Base-by-base conservation (phyloP, 2,329 filamentous ascomycete species). In the Canariomyces notabilis region DNA sequence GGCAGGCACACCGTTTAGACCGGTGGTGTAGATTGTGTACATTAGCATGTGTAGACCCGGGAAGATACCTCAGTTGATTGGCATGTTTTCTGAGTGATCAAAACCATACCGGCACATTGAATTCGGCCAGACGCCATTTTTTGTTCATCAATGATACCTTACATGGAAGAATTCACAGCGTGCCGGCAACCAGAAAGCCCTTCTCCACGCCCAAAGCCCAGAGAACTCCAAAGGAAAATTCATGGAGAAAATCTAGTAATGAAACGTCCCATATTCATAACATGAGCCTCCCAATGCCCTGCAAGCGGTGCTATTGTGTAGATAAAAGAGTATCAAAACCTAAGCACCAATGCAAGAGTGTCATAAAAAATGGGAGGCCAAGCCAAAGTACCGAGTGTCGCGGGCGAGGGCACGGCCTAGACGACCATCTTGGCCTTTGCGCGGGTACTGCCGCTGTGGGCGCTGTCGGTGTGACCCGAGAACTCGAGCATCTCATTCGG, bases 381-480 rank as follows among this genome's bases (percentile, higher is more conserved):
- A n/a, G 4, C 18, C 4, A 14, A 4, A 8, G 26, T 11, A 9
- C 26, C 26, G 26, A 4, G 29, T 20, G 23, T 19, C 18, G 23
- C 29, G 39, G 15, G n/a, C 8, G 36, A 18, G 11, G 9, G 9
- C 14, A 29, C 26, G 7, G 26, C 31, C 75, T 85, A 96, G 61
- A 89, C 89, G 41, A 78, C 76, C 69, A 89, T 88, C 77, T 96
- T 98, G 60, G 93, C 87, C 78, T 94, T 97, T 47, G 93, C 93
- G 60, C 94, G 83, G 50, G 89, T 95, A 71, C 90, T 96, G 57
- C 93, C 93, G 50, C 86, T 83, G 66, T 95, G 87, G 31, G 93
- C 91, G 59, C 87, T 87, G 59, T 98, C 94, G 15, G 89, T 95
- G 72, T 98, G 93, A 50, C 93, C 93, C 16, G 89, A 95, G 72